Evolutionary conservation across 139 green algal species (phyloP).

Genomic region (Coelastrella sp.): DNA sequence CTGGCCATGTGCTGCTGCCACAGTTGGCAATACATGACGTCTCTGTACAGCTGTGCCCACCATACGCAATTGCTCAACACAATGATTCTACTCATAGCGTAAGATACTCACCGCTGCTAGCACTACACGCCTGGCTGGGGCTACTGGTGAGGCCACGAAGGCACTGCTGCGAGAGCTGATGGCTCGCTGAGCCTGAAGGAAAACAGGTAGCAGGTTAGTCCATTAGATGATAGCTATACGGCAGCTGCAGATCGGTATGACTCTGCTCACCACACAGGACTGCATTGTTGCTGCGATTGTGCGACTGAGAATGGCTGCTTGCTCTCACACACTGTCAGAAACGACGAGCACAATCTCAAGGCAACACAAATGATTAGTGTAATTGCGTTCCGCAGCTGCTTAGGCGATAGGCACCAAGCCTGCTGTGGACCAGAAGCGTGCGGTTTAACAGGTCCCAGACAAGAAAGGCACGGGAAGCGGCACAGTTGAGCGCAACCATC

Average conservation of each 20-base stretch:
- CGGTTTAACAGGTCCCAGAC: not conserved
- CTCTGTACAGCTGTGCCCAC: too few relatives aligned
- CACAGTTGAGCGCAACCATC: too few relatives aligned
- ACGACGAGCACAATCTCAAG: not conserved
- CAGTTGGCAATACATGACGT: too few relatives aligned
- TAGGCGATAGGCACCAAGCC: not conserved
- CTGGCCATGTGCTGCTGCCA: too few relatives aligned
- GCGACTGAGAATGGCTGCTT: not conserved
- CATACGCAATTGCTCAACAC: too few relatives aligned
- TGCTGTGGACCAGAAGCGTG: not conserved
- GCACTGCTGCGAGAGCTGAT: conserved; percentile 45
- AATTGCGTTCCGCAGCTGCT: not conserved
- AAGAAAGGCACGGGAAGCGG: too few relatives aligned
- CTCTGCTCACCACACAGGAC: conserved; percentile 11
- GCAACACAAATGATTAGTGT: not conserved
- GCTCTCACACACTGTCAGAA: not conserved
- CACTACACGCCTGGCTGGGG: conserved; percentile 21
- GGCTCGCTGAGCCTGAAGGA: conserved; percentile 25
- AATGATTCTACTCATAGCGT: too few relatives aligned
- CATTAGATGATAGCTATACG: not conserved
- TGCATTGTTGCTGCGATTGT: conserved; percentile 38
- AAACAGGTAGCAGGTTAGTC: not conserved
- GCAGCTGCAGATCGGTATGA: not conserved
- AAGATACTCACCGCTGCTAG: conserved; percentile 28
- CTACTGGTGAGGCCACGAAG: conserved; percentile 46